These are phyloP conservation scores for Penicillium sp. DNA, from an alignment of 2,329 filamentous ascomycete species.

Conservation along the genomic window DNA sequence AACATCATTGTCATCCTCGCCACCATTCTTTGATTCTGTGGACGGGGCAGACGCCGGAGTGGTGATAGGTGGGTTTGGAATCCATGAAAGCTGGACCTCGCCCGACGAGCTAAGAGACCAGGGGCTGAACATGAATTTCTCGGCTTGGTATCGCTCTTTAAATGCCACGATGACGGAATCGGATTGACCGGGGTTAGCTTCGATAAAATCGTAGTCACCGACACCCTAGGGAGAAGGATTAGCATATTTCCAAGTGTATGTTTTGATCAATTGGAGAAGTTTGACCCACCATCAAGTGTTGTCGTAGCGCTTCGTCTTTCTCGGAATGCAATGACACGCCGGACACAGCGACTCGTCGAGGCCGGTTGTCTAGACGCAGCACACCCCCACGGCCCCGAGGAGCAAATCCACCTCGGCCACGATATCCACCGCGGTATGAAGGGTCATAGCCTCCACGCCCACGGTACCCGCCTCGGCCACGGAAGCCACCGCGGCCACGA, in stretches of 20 bases:
- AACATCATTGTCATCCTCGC: constrained; percentile 35
- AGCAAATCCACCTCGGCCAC: constrained; percentile 46
- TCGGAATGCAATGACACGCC: constrained; percentile 53
- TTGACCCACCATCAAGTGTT: constrained; percentile 57
- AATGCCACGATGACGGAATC: constrained; percentile 50
- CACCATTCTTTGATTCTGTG: constrained; percentile 28
- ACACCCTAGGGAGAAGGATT: constrained; percentile 40
- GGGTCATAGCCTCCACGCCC: constrained; percentile 48
- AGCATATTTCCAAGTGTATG: neutral
- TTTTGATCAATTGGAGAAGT: neutral
- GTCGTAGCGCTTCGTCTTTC: constrained; percentile 60
- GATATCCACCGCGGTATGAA: constrained; percentile 44
- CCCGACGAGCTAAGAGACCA: constrained; percentile 56
- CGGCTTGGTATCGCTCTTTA: constrained; percentile 57
- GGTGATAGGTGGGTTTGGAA: constrained; percentile 44
- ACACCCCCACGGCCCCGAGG: constrained; percentile 53
- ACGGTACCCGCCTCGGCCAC: constrained; percentile 47
- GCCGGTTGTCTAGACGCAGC: constrained; percentile 62
- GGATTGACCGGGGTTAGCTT: constrained; percentile 44
- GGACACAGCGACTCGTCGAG: constrained; percentile 57
- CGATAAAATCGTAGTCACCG: constrained; percentile 52
- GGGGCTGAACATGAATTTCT: constrained; percentile 56
- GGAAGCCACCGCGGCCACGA: constrained; percentile 40
- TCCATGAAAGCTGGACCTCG: constrained; percentile 60
- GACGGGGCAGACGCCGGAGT: constrained; percentile 17